phyloP scores from a whole-genome alignment of 345 rosid genomes.

The Dovyalis caffra region DNA sequence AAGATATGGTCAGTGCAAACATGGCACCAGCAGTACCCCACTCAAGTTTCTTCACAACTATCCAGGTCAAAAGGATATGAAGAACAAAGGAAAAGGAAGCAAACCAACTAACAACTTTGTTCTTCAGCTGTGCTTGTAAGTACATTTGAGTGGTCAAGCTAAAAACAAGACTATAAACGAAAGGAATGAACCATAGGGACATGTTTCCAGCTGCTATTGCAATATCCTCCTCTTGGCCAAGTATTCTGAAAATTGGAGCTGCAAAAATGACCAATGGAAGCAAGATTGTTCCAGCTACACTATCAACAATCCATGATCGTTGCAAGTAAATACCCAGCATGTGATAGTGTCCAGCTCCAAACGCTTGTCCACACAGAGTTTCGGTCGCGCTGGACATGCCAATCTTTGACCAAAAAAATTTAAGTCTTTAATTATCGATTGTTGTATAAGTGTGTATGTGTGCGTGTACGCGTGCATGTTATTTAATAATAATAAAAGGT shows the following conservation, averaged over 20 bases:
- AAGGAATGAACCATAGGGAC: constrained; percentile 17
- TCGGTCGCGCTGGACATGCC: constrained; percentile 47
- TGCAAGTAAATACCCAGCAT: constrained; percentile 39
- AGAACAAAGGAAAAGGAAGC: constrained; percentile 16
- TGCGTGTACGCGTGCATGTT: too few relatives aligned
- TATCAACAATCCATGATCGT: constrained; percentile 24
- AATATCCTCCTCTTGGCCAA: not conserved
- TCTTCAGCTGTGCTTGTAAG: constrained; percentile 41
- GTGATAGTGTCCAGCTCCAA: constrained; percentile 34
- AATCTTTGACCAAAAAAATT: constrained; percentile 11
- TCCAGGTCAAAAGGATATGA: constrained; percentile 38
- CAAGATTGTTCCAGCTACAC: not conserved
- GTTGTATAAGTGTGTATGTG: too few relatives aligned
- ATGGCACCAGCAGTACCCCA: constrained; percentile 35
- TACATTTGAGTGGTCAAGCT: constrained; percentile 29
- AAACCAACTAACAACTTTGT: constrained; percentile 30
- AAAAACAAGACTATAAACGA: not conserved
- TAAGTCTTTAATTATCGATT: too few relatives aligned
- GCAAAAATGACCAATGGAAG: constrained; percentile 17
- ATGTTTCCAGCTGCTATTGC: constrained; percentile 6
- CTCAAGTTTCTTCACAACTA: constrained; percentile 24
- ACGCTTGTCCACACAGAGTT: constrained; percentile 43
- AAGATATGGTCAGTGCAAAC: constrained; percentile 27
- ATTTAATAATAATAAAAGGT: too few relatives aligned
- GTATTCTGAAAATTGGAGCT: not conserved